Evolutionary conservation across 768 basidiomycete species (phyloP).

Genomic region (Mycena pura): DNA sequence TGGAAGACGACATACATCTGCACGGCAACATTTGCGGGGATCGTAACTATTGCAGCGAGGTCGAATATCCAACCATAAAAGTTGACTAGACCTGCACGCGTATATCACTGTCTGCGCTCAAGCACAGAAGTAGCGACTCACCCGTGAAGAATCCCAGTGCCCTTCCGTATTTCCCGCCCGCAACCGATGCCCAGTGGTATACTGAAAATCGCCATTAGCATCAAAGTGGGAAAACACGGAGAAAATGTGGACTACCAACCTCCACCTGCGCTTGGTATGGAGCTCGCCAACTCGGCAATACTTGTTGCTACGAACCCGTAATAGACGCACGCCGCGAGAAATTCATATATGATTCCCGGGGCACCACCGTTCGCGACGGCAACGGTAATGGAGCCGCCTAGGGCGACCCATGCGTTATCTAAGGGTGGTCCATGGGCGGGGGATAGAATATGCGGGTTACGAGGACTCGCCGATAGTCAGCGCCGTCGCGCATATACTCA

Average conservation of each 20-base stretch:
- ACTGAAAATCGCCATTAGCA: slow-evolving; percentile 3
- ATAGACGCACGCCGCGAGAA: slow-evolving; percentile 20
- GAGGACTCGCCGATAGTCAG: slow-evolving; percentile 19
- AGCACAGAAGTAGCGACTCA: background rate
- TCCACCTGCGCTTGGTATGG: slow-evolving; percentile 26
- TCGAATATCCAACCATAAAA: slow-evolving; percentile 27
- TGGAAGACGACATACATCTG: slow-evolving; percentile 27
- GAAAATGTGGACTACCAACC: slow-evolving; percentile 9
- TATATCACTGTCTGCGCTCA: background rate
- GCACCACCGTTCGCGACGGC: slow-evolving; percentile 21
- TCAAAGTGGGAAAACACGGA: background rate
- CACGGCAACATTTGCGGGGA: slow-evolving; percentile 21
- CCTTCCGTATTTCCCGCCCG: slow-evolving; percentile 20
- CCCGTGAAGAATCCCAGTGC: slow-evolving; percentile 24
- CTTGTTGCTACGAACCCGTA: slow-evolving; percentile 23
- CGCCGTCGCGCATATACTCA: slow-evolving; percentile 25
- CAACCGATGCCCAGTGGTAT: slow-evolving; percentile 25
- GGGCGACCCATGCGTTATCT: slow-evolving; percentile 24
- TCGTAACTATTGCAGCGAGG: slow-evolving; percentile 17
- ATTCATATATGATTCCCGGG: slow-evolving; percentile 25
- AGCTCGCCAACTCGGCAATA: slow-evolving; percentile 25
- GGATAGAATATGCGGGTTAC: background rate
- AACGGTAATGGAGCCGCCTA: slow-evolving; percentile 19
- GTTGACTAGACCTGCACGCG: slow-evolving; percentile 14
- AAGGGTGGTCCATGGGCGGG: background rate